Evolutionary conservation across 495 filamentous ascomycete genomes (phyloP), one percentile per base, ranked within the genome.

Genomic region (Hypoxylon subgilvum): DNA sequence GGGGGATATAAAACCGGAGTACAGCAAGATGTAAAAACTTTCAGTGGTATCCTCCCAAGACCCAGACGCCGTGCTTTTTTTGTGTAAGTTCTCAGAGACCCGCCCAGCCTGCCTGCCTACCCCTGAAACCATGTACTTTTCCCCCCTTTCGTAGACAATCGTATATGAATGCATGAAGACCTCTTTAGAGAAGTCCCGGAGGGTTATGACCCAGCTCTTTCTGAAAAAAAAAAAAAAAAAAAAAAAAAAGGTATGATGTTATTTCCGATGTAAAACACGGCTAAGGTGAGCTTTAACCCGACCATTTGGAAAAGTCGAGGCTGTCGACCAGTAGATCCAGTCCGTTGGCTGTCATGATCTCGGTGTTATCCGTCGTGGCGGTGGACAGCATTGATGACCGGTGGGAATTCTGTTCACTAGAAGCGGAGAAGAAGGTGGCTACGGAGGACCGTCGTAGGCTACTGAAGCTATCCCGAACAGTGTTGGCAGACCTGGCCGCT

Each of bases 281-380:
- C n/a, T n/a, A n/a, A n/a, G n/a, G n/a, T n/a, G n/a, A n/a, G n/a
- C n/a, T n/a, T n/a, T 52, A 58, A 7, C 44, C 25, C 6, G 61
- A 64, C 84, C 84, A 87, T 64, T 79, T 77, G 0, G 84, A 85
- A 58, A 86, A 87, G 67, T 87, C 84, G 34, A 86, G 69, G 52
- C 74, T 77, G 6, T 83, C 78, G 18, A 82, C 72, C 31, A 85
- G 43, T 21, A 75, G 69, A 47, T 85, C 79, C n/a, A 74, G 70
- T 44, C 73, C 73, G 25, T 66, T 72, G 6, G 28, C 42, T 23
- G 61, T 67, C 53, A 69, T 66, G 7, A 73, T 61, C 61, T 82
- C 80, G 2, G 78, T 79, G 52, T 81, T 78, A 28, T 80, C 76
- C 17, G 75, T 73, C n/a, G 74, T 72, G 9, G 74, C 57, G 10